Evolutionary conservation across 139 green algal species (phyloP).

Genomic region (Coelastrella sp.): DNA sequence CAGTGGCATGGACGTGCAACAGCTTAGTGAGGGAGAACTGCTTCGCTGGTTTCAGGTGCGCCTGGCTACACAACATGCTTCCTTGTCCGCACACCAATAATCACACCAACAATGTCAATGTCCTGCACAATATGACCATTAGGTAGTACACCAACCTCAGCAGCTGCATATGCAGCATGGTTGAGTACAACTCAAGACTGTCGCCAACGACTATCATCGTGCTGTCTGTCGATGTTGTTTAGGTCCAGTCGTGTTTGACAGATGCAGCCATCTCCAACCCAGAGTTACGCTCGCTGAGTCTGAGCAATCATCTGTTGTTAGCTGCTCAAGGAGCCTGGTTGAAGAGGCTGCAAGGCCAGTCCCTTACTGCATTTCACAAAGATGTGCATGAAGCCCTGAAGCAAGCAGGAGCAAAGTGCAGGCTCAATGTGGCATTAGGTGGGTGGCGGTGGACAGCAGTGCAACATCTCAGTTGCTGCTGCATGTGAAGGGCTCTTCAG

Average conservation of each 20-base stretch:
- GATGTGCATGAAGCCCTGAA: constrained; percentile 22
- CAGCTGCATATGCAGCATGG: too few relatives aligned
- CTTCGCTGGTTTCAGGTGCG: constrained; percentile 33
- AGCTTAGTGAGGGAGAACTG: neutral
- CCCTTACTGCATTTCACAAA: neutral
- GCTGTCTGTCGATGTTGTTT: too few relatives aligned
- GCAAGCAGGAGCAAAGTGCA: neutral
- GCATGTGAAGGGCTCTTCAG: too few relatives aligned
- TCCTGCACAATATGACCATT: too few relatives aligned
- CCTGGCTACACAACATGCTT: too few relatives aligned
- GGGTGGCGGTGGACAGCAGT: too few relatives aligned
- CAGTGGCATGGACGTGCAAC: neutral
- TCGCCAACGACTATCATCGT: too few relatives aligned
- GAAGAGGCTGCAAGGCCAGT: neutral
- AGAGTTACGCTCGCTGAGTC: neutral
- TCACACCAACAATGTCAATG: too few relatives aligned
- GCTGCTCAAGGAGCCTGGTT: constrained; percentile 5
- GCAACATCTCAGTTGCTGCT: too few relatives aligned
- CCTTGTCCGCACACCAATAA: too few relatives aligned
- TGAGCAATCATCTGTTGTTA: constrained; percentile 23
- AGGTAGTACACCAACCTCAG: too few relatives aligned
- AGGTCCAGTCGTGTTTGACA: constrained; percentile 17
- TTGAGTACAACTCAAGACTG: too few relatives aligned
- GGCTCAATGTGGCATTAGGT: neutral
- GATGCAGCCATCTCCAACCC: constrained; percentile 10